Conservation (phyloP, 2,329 filamentous ascomycete genomes). For the Ilyonectria robusta region DNA sequence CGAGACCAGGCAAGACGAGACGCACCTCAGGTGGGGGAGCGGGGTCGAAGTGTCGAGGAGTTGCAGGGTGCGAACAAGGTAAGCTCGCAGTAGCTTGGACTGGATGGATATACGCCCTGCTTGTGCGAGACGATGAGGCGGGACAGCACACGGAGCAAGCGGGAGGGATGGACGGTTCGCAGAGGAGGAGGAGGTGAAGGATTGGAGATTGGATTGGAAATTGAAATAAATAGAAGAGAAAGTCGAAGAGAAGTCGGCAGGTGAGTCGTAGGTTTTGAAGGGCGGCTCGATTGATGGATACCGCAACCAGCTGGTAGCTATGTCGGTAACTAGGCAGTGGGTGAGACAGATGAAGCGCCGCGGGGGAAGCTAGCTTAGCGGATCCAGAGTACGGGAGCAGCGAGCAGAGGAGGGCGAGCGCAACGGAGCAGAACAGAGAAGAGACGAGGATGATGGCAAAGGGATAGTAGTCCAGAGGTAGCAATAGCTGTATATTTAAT, state of each 20-base stretch:
- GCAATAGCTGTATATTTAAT: background rate
- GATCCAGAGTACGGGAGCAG: slow-evolving; percentile 18
- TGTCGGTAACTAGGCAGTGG: slow-evolving; percentile 12
- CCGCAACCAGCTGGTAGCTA: slow-evolving; percentile 23
- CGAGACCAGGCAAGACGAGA: slow-evolving; percentile 37
- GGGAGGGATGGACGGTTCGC: background rate
- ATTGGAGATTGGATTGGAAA: background rate
- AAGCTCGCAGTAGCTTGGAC: slow-evolving; percentile 43
- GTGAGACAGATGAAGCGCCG: slow-evolving; percentile 23
- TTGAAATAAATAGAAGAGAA: background rate
- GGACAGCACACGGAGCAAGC: slow-evolving; percentile 1
- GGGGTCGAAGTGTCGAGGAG: slow-evolving; percentile 36
- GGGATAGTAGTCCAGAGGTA: background rate
- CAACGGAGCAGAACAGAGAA: background rate
- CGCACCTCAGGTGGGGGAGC: slow-evolving; percentile 46
- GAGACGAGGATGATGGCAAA: background rate
- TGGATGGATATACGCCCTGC: slow-evolving; percentile 30
- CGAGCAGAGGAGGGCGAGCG: background rate
- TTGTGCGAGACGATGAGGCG: background rate
- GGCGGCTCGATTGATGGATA: slow-evolving; percentile 14
- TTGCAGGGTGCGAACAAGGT: slow-evolving; percentile 39
- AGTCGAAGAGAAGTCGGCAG: slow-evolving; percentile 1
- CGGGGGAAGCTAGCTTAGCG: slow-evolving; percentile 25
- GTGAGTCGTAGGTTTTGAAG: slow-evolving; percentile 8
- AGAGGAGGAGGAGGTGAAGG: background rate